Evolutionary conservation across 768 basidiomycete species (phyloP).

Genomic region (Tricholoma bakamatsutake): DNA sequence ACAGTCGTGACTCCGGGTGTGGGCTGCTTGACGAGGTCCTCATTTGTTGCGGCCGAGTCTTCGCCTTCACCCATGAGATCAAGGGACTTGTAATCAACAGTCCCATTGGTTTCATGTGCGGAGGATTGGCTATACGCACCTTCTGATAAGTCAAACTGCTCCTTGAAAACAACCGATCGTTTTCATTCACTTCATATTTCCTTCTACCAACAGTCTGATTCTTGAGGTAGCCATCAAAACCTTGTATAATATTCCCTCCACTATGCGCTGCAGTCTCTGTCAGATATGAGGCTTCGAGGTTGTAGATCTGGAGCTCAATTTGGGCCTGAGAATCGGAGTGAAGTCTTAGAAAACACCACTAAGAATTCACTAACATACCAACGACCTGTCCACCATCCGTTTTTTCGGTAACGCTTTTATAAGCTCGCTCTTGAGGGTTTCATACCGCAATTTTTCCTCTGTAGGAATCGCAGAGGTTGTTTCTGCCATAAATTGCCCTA

Average conservation of each 20-base stretch:
- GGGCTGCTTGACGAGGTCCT: conserved; percentile 62
- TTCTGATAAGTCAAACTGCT: conserved; percentile 76
- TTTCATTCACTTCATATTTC: conserved; percentile 70
- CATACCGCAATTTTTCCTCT: conserved; percentile 72
- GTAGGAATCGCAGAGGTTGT: conserved; percentile 33
- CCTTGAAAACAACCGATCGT: conserved; percentile 76
- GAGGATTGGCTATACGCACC: conserved; percentile 32
- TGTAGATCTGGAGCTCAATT: conserved; percentile 74
- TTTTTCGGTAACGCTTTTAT: conserved; percentile 71
- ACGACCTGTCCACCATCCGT: conserved; percentile 66
- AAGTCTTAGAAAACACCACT: neutral
- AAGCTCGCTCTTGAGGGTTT: conserved; percentile 69
- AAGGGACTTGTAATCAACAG: conserved; percentile 47
- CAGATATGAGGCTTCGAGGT: conserved; percentile 69
- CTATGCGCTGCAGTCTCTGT: conserved; percentile 70
- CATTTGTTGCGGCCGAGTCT: conserved; percentile 44
- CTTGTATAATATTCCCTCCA: conserved; percentile 84
- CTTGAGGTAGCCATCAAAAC: conserved; percentile 84
- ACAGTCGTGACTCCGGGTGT: conserved; percentile 73
- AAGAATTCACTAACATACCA: conserved; percentile 40
- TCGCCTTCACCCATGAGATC: conserved; percentile 72
- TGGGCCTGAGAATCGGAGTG: conserved; percentile 46
- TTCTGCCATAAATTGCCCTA: conserved; percentile 31
- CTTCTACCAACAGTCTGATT: conserved; percentile 61
- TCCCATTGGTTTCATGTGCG: neutral